Evolutionary conservation across 441 rosid genomes (phyloP).

Genomic region (Omphalea diandra): DNA sequence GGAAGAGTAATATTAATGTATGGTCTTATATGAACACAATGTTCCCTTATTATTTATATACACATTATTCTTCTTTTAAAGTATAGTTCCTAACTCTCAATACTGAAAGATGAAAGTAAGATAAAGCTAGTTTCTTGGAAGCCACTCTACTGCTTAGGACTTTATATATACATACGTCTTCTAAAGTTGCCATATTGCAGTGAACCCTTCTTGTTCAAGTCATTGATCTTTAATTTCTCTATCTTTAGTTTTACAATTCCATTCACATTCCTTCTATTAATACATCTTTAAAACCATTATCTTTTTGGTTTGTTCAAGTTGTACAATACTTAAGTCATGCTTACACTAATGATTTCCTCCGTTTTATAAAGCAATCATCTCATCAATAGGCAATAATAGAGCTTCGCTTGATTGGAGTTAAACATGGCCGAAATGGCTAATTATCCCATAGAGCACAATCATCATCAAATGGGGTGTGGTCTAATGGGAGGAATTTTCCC

Average conservation of each 20-base stretch:
- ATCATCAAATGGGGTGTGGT: slow-evolving; percentile 59
- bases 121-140: slow-evolving; percentile 64
- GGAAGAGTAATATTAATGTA: no score
- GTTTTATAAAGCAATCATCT: slow-evolving; percentile 13
- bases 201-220: slow-evolving; percentile 48
- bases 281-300: not conserved
- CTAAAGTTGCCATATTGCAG: slow-evolving; percentile 30
- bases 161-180: slow-evolving; percentile 23
- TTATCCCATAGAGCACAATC: slow-evolving; percentile 32
- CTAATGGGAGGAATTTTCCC: slow-evolving; percentile 51
- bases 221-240: slow-evolving; percentile 20
- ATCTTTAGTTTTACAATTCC: slow-evolving; percentile 4
- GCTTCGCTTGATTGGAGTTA: slow-evolving; percentile 8
- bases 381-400: not conserved
- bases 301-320: not conserved
- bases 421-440: slow-evolving; percentile 32
- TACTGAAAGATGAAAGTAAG: slow-evolving; percentile 21
- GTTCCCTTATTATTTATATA: slow-evolving; percentile 15
- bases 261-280: slow-evolving; percentile 27
- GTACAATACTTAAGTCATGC: slow-evolving; percentile 13
- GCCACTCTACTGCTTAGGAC: slow-evolving; percentile 51
- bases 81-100: not conserved
- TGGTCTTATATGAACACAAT: not conserved
- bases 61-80: not conserved
- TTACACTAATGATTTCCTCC: slow-evolving; percentile 14